Percentiles rank a stretch among this genome's conserved stretches.
Conservation (phyloP, 345 rosid species). For the Citrus inodora region DNA sequence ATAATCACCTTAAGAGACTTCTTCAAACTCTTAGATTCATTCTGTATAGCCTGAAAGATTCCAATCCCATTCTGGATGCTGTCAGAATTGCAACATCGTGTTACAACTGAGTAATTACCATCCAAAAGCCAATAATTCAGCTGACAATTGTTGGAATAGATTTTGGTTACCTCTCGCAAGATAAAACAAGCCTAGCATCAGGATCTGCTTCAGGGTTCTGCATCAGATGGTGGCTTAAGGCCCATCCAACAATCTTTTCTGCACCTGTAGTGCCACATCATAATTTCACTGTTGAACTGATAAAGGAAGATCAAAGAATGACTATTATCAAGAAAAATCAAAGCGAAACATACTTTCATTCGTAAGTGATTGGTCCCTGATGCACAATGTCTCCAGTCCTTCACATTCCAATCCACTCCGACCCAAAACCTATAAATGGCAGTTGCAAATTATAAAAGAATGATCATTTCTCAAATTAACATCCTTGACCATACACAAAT, state of each 20-base stretch:
- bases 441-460: constrained; percentile 12
- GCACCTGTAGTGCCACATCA: constrained; percentile 48
- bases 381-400: constrained; percentile 62
- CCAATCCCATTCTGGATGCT: constrained; percentile 73
- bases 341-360: constrained; percentile 59
- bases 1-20: constrained; percentile 75
- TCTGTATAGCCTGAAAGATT: constrained; percentile 60
- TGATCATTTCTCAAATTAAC: constrained; percentile 1
- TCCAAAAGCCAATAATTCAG: constrained; percentile 18
- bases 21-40: constrained; percentile 75
- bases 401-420: constrained; percentile 70
- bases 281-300: not conserved
- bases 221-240: constrained; percentile 74
- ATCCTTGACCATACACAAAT: constrained; percentile 5
- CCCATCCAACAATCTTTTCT: constrained; percentile 89
- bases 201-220: constrained; percentile 58
- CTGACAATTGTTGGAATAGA: constrained; percentile 8
- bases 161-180: constrained; percentile 61
- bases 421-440: constrained; percentile 50
- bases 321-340: constrained; percentile 3
- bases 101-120: constrained; percentile 19
- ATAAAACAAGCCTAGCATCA: constrained; percentile 55
- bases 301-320: not conserved
- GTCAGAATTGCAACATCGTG: constrained; percentile 36
- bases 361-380: constrained; percentile 71